A percentile compares a stretch with the other conserved stretches of the same genome.
These are phyloP conservation scores for Chondrus crispus DNA, from an alignment of 23 red algal genomes.

Conservation along the genomic window DNA sequence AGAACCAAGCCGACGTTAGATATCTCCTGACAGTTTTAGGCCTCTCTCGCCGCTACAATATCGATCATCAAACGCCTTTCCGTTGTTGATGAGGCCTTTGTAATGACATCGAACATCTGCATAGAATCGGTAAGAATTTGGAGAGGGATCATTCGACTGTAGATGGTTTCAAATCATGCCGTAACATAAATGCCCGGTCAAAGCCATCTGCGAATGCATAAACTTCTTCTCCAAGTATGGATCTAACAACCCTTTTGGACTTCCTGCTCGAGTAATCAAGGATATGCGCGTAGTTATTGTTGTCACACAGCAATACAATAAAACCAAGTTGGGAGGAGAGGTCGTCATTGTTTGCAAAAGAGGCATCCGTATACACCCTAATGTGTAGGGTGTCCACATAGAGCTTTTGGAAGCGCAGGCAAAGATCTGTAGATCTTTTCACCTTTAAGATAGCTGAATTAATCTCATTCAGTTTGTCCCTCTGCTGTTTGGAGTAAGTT, in stretches of 20 bases:
- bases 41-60: neutral
- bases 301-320: neutral
- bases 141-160: neutral
- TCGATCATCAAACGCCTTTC: constrained; percentile 14
- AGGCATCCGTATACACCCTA: neutral
- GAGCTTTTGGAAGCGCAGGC: neutral
- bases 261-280: neutral
- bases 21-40: neutral
- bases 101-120: neutral
- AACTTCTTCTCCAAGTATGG: neutral
- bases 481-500: neutral
- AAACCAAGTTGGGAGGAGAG: neutral
- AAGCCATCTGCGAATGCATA: neutral
- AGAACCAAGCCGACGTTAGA: neutral
- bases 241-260: neutral
- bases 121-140: neutral
- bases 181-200: neutral
- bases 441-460: neutral
- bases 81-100: neutral
- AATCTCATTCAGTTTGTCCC: neutral
- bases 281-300: neutral
- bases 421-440: neutral
- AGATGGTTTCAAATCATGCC: neutral
- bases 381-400: neutral
- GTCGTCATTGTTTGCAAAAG: neutral